A percentile compares a stretch with the other conserved stretches of the same genome.
Evolutionary conservation across 2,329 filamentous ascomycete species (phyloP).

Genomic region (Zymoseptoria tritici): DNA sequence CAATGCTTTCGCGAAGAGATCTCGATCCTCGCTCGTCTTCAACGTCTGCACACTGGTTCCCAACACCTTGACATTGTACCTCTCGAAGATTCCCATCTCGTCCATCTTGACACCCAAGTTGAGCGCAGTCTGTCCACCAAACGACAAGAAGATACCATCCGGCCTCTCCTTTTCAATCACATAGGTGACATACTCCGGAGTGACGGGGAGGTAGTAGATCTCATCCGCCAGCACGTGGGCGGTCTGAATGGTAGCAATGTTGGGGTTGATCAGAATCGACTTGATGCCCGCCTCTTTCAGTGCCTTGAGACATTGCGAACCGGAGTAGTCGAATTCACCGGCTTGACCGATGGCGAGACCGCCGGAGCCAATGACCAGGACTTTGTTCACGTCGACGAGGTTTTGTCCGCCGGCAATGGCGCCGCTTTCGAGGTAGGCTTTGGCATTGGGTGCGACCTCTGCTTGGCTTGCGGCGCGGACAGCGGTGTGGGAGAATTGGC

Average conservation of each 20-base stretch:
- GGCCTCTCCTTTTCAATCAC: slow-evolving; percentile 94
- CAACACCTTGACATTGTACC: slow-evolving; percentile 90
- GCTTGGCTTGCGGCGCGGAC: slow-evolving; percentile 31
- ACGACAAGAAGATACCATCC: slow-evolving; percentile 94
- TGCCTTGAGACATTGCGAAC: slow-evolving; percentile 92
- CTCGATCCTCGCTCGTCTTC: slow-evolving; percentile 90
- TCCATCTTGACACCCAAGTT: slow-evolving; percentile 98
- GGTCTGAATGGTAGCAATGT: slow-evolving; percentile 97
- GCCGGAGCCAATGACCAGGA: slow-evolving; percentile 90
- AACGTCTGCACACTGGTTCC: slow-evolving; percentile 92
- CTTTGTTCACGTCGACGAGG: slow-evolving; percentile 88
- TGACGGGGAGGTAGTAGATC: slow-evolving; percentile 96
- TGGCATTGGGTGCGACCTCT: slow-evolving; percentile 68
- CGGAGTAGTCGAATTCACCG: slow-evolving; percentile 97
- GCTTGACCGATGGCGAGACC: slow-evolving; percentile 95
- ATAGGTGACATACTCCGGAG: slow-evolving; percentile 93
- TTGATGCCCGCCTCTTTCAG: slow-evolving; percentile 89
- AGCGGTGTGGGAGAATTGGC: slow-evolving; percentile 23
- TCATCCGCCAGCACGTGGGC: slow-evolving; percentile 93
- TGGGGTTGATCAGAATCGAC: slow-evolving; percentile 93
- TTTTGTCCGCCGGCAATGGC: slow-evolving; percentile 69
- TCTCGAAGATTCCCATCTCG: slow-evolving; percentile 88
- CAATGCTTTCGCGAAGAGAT: slow-evolving; percentile 89
- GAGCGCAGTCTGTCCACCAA: slow-evolving; percentile 93
- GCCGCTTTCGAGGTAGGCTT: slow-evolving; percentile 84